A percentile compares a stretch with the other conserved stretches of the same genome.
Conservation (phyloP, 2,329 filamentous ascomycete genomes). For the Pseudogymnoascus pannorum region DNA sequence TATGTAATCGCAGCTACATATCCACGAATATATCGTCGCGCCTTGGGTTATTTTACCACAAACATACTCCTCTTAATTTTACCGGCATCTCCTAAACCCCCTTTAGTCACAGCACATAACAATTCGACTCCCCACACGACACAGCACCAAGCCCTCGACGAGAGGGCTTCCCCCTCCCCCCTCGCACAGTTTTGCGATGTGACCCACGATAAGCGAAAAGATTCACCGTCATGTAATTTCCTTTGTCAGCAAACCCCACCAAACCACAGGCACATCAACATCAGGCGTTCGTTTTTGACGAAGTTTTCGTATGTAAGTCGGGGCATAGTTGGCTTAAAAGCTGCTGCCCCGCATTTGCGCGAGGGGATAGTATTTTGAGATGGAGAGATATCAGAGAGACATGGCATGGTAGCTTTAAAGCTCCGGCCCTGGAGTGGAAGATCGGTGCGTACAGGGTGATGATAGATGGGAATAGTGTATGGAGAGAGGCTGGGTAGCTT, state of each 20-base stretch:
- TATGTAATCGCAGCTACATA: constrained; percentile 46
- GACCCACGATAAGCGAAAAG: constrained; percentile 30
- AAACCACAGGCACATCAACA: constrained; percentile 24
- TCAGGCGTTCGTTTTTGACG: constrained; percentile 22
- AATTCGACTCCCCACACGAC: constrained; percentile 10
- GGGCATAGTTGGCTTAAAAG: constrained; percentile 17
- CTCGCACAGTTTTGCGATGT: constrained; percentile 22
- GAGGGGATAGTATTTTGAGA: background rate
- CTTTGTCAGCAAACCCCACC: constrained; percentile 18
- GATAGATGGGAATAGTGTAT: background rate
- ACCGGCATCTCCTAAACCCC: constrained; percentile 17
- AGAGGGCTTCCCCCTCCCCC: constrained; percentile 16
- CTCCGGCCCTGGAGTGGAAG: constrained; percentile 9
- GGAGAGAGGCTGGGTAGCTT: constrained; percentile 29
- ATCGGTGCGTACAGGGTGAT: background rate
- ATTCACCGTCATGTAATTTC: constrained; percentile 32
- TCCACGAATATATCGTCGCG: background rate
- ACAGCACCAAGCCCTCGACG: constrained; percentile 15
- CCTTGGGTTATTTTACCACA: constrained; percentile 11
- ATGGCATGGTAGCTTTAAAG: constrained; percentile 15
- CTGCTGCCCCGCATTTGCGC: constrained; percentile 6
- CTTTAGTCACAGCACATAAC: constrained; percentile 14
- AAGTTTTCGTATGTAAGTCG: constrained; percentile 15
- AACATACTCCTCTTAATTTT: constrained; percentile 16
- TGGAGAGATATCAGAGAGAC: background rate